Evolutionary conservation across 2,329 filamentous ascomycete genomes (phyloP).

Genomic region (Chrysoporthe cubensis): DNA sequence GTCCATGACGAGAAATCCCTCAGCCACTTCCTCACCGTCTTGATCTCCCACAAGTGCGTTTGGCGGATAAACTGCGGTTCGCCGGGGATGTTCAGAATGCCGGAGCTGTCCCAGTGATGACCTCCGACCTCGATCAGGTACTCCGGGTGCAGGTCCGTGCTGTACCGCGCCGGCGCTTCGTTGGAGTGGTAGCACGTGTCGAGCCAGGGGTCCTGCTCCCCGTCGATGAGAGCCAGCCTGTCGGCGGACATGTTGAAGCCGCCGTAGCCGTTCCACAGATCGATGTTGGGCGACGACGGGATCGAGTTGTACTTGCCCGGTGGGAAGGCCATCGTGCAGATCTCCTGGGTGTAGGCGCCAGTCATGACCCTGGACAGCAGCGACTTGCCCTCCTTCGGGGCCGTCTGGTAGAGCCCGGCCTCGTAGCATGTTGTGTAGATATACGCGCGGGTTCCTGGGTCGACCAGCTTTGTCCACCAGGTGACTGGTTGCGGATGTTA

Average conservation of each 20-base stretch:
- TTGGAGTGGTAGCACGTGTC: slow-evolving; percentile 55
- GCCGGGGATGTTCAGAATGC: slow-evolving; percentile 42
- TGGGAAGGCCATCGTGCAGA: slow-evolving; percentile 59
- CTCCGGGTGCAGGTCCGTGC: slow-evolving; percentile 50
- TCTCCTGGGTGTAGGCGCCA: slow-evolving; percentile 56
- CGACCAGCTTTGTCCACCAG: slow-evolving; percentile 49
- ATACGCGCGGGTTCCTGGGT: slow-evolving; percentile 48
- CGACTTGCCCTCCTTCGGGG: slow-evolving; percentile 46
- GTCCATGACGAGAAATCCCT: slow-evolving; percentile 37
- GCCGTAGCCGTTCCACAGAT: slow-evolving; percentile 50
- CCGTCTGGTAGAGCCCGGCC: slow-evolving; percentile 53
- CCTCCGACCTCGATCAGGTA: slow-evolving; percentile 54
- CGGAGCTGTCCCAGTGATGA: slow-evolving; percentile 56
- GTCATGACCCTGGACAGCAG: slow-evolving; percentile 53
- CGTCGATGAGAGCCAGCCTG: slow-evolving; percentile 56
- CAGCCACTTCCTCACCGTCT: slow-evolving; percentile 53
- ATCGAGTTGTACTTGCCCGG: slow-evolving; percentile 49
- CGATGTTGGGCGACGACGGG: slow-evolving; percentile 47
- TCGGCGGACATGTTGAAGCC: slow-evolving; percentile 50
- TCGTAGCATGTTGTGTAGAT: slow-evolving; percentile 55
- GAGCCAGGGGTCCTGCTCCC: slow-evolving; percentile 56
- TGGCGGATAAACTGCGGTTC: slow-evolving; percentile 56
- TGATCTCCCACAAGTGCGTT: slow-evolving; percentile 55
- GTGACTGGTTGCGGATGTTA: slow-evolving; percentile 36
- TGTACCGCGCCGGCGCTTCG: slow-evolving; percentile 42